Evolutionary conservation across 2,329 filamentous ascomycete species (phyloP), one percentile per base, ranked within the genome.

Genomic region (Hypoxylon sp.): DNA sequence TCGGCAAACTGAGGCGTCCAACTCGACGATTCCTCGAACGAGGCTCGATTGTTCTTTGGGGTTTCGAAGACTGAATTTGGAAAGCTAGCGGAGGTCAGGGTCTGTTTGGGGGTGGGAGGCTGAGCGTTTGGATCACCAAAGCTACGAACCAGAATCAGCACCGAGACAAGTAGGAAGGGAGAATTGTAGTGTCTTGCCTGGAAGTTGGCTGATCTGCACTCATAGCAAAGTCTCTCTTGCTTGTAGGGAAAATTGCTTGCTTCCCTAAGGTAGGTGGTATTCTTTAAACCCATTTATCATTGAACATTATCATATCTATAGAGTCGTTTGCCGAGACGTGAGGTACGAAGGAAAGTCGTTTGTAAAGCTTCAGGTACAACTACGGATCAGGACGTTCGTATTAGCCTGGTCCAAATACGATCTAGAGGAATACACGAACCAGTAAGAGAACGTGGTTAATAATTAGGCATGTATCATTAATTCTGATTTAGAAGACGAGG

Each of bases 1-100:
- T 90, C 87, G 70, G 88, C 87, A 80, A 89, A 90, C 64, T 83
- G 84, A 77, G 88, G 88, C 48, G 88, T 90, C 84, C 86, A 88
- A 72, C 83, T 83, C 71, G 82, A 81, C 57, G 83, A 77, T 68
- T 86, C 83, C 78, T 85, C 80, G 71, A 85, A 83, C 63, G 80
- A 82, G 66, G 80, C 80, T 70, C 82, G 82, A 72, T 79, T 82
- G 62, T 80, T 79, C 77, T 83, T 86, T 48, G 87, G 87, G 10
- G 87, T 90, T 72, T 88, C 83, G 78, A 89, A 87, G 66, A 85
- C 78, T 58, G 87, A 83, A 75, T 83, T 89, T 67, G 86, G 83
- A 70, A 88, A 86, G 61, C 81, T 77, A 73, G 83, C 78, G 60
- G 86, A 85, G 35, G 82, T 86, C 61, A 88, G 87, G 31, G 87